Conservation (phyloP, 257 asterid genomes). For the Echites panduratus region DNA sequence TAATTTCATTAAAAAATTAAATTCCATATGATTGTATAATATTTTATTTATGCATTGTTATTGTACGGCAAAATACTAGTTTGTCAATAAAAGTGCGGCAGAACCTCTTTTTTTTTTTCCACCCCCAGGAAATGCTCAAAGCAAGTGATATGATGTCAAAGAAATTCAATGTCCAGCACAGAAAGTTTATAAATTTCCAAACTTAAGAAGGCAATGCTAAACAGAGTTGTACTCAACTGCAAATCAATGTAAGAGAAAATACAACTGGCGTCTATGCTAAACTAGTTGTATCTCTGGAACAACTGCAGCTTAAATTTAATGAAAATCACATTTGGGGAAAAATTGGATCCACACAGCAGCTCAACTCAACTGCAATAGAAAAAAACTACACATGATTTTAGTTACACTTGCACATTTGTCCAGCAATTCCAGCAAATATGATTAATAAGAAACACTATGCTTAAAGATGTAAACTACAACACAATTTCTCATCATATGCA, state of each 20-base stretch:
- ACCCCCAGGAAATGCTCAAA: too few relatives aligned
- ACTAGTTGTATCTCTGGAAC: not conserved
- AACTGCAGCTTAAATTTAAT: not conserved
- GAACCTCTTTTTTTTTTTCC: too few relatives aligned
- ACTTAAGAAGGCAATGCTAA: not conserved
- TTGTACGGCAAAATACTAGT: too few relatives aligned
- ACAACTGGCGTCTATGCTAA: not conserved
- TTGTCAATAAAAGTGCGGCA: too few relatives aligned
- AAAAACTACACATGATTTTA: not conserved
- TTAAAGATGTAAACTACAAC: not conserved
- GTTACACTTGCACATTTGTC: not conserved
- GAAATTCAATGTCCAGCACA: not conserved
- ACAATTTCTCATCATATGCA: too few relatives aligned
- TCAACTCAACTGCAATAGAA: not conserved
- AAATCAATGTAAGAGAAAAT: not conserved
- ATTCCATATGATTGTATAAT: too few relatives aligned
- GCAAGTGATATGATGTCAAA: too few relatives aligned
- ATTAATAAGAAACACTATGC: not conserved
- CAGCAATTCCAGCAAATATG: too few relatives aligned
- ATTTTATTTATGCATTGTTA: too few relatives aligned
- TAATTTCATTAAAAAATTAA: too few relatives aligned
- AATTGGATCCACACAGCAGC: not conserved
- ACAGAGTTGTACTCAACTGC: not conserved
- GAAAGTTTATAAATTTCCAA: not conserved
- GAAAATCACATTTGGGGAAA: not conserved